Evolutionary conservation across 805 yeast species (phyloP).

Genomic region (Hagleromyces aurorensis): DNA sequence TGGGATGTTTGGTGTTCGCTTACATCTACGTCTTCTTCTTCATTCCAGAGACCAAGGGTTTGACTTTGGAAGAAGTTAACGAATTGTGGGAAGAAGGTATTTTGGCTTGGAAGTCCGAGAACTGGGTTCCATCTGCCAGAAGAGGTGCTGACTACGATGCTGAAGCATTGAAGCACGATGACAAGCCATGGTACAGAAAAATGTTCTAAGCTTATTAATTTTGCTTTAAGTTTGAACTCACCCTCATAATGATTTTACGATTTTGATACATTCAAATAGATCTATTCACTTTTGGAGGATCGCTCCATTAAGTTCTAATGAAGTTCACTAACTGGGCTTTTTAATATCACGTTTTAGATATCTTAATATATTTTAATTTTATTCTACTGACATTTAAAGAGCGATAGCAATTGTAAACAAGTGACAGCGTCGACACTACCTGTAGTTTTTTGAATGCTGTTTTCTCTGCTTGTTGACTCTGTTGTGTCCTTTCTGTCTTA

Average conservation of each 20-base stretch:
- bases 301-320: not conserved
- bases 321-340: too few species aligned
- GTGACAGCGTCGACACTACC: too few species aligned
- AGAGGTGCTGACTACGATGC: slow-evolving; percentile 23
- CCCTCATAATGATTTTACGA: not conserved
- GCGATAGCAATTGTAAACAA: too few species aligned
- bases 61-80: slow-evolving; percentile 72
- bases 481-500: too few species aligned
- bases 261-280: not conserved
- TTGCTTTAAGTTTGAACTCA: not conserved
- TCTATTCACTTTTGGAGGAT: not conserved
- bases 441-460: too few species aligned
- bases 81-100: slow-evolving; percentile 40
- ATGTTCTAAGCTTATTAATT: too few species aligned
- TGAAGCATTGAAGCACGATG: slow-evolving; percentile 22
- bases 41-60: slow-evolving; percentile 71
- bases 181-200: slow-evolving; percentile 21
- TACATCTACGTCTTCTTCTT: slow-evolving; percentile 60
- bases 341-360: too few species aligned
- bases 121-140: slow-evolving; percentile 42
- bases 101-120: slow-evolving; percentile 37
- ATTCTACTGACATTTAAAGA: too few species aligned
- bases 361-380: too few species aligned
- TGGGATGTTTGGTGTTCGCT: slow-evolving; percentile 47
- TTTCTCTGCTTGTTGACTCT: too few species aligned